phyloP scores from a whole-genome alignment of 164 flowering plant species.

The Vitis rupestris region DNA sequence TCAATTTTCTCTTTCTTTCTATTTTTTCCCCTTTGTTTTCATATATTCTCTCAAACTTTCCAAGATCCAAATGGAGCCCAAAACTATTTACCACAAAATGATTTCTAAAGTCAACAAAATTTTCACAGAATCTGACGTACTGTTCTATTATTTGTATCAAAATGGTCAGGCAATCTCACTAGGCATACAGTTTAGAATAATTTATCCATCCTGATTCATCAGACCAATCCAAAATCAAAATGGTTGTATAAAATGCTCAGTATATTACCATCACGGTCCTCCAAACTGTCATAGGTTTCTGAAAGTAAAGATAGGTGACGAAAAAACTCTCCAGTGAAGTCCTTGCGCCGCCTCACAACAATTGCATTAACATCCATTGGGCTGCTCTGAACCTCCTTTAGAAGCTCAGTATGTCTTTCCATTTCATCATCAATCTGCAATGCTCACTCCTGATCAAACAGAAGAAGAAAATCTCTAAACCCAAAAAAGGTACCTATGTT shows the following conservation, averaged over 20 bases:
- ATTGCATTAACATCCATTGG: constrained; percentile 78
- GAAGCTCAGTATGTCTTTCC: constrained; percentile 68
- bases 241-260: constrained; percentile 4
- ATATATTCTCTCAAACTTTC: no score
- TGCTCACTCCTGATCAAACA: constrained; percentile 28
- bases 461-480: constrained; percentile 12
- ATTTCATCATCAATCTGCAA: constrained; percentile 94
- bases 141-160: no score
- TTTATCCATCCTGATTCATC: not conserved
- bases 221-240: not conserved
- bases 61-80: no score
- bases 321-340: constrained; percentile 85
- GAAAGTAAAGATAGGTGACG: constrained; percentile 64
- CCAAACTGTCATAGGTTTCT: constrained; percentile 69
- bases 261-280: constrained; percentile 88
- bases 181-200: no score
- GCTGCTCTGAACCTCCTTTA: constrained; percentile 71
- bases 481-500: constrained; percentile 1
- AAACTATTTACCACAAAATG: no score
- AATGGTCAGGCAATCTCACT: no score
- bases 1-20: no score
- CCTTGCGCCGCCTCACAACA: constrained; percentile 68
- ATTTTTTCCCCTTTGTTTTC: no score
- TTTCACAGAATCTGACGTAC: no score
- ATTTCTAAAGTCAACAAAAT: no score